phyloP scores from a whole-genome alignment of 2,329 filamentous ascomycete species.

The Sarocladium brachiariae region DNA sequence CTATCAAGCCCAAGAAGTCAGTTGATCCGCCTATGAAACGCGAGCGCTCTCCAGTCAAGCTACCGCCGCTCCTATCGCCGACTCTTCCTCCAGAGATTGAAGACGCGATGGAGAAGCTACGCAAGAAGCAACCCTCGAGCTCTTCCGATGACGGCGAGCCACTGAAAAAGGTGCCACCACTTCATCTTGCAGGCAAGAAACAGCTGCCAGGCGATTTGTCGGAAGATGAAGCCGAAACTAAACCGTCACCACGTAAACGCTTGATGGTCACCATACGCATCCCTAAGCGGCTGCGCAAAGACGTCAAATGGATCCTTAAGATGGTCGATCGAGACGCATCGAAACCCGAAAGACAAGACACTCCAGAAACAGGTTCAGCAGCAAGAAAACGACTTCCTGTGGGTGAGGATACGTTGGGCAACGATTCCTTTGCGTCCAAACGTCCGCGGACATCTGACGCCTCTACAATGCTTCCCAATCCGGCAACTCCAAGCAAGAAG shows the following conservation, averaged over 20 bases:
- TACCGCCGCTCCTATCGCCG: slow-evolving; percentile 49
- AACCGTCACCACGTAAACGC: slow-evolving; percentile 19
- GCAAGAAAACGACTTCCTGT: slow-evolving; percentile 42
- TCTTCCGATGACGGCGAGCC: slow-evolving; percentile 9
- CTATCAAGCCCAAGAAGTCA: slow-evolving; percentile 23
- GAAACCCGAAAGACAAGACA: slow-evolving; percentile 28
- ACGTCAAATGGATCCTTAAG: slow-evolving; percentile 39
- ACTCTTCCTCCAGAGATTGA: slow-evolving; percentile 48
- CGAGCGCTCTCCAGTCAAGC: slow-evolving; percentile 26
- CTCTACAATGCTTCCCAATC: slow-evolving; percentile 27
- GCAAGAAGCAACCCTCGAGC: slow-evolving; percentile 12
- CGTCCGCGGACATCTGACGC: slow-evolving; percentile 36
- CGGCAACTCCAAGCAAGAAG: slow-evolving; percentile 47
- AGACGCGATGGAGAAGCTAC: slow-evolving; percentile 31
- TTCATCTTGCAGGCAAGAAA: slow-evolving; percentile 1
- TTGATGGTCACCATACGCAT: slow-evolving; percentile 42
- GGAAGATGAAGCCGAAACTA: slow-evolving; percentile 16
- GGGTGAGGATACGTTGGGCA: neutral
- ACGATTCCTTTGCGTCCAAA: slow-evolving; percentile 32
- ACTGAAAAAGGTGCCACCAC: slow-evolving; percentile 21
- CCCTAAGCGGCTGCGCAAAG: slow-evolving; percentile 38
- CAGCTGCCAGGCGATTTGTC: neutral
- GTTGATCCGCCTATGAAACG: slow-evolving; percentile 28
- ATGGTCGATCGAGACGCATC: slow-evolving; percentile 25
- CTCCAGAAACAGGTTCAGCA: slow-evolving; percentile 21